These are phyloP conservation scores for Hyaloperonospora brassicae DNA, from an alignment of 352 stramenopile species.

Conservation along the genomic window DNA sequence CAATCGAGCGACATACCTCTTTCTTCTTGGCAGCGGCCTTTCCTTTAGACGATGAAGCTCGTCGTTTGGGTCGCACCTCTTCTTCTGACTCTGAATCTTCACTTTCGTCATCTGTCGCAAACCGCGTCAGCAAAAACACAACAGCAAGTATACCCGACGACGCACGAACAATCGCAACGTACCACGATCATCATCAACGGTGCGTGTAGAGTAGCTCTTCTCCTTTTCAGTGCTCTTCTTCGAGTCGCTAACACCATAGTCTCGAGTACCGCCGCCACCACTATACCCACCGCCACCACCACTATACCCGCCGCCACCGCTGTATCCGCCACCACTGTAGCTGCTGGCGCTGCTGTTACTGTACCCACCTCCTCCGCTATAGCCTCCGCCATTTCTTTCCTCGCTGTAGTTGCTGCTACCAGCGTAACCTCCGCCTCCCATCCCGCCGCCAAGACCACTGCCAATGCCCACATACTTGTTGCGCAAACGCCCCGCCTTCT, in stretches of 20 bases:
- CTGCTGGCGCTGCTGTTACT: conserved; percentile 30
- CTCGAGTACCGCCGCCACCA: conserved; percentile 28
- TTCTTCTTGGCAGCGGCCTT: conserved; percentile 64
- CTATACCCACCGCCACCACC: conserved; percentile 26
- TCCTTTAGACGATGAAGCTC: conserved; percentile 56
- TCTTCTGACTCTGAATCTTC: conserved; percentile 70
- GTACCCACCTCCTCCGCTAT: conserved; percentile 31
- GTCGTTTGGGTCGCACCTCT: conserved; percentile 47
- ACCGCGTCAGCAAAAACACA: neutral
- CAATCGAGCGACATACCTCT: conserved; percentile 27
- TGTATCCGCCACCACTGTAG: conserved; percentile 31
- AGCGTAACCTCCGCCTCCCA: conserved; percentile 32
- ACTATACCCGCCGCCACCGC: conserved; percentile 22
- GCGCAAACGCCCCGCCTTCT: conserved; percentile 75
- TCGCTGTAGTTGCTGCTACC: conserved; percentile 32
- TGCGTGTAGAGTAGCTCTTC: conserved; percentile 66
- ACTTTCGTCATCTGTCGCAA: conserved; percentile 36
- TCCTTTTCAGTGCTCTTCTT: conserved; percentile 47
- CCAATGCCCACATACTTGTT: conserved; percentile 88
- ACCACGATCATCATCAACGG: conserved; percentile 50
- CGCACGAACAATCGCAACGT: neutral
- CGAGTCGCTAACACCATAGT: conserved; percentile 38
- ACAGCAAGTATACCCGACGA: neutral
- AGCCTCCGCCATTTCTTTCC: conserved; percentile 17
- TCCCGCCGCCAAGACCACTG: conserved; percentile 37